Conservation (phyloP, 1,139 yeast species). For the Suhomyces bokatorum region DNA sequence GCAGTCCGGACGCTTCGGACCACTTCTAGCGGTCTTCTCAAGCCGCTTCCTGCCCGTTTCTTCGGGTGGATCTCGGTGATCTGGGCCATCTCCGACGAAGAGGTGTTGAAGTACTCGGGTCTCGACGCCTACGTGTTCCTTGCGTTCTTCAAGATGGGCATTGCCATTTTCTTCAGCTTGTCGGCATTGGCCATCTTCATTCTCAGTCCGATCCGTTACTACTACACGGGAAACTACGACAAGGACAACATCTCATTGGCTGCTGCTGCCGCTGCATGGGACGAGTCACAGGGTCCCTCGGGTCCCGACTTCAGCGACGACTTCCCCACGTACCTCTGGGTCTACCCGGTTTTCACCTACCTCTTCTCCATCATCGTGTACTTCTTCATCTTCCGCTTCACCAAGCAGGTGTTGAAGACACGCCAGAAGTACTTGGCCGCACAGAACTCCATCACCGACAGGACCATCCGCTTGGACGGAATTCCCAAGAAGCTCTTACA, state of each 20-base stretch:
- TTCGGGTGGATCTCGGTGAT: slow-evolving; percentile 46
- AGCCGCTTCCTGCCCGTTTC: slow-evolving; percentile 38
- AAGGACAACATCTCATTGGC: slow-evolving; percentile 32
- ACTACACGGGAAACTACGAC: slow-evolving; percentile 49
- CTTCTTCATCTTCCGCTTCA: slow-evolving; percentile 37
- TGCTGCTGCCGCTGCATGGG: no score
- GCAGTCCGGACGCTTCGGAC: slow-evolving; percentile 49
- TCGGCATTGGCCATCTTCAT: slow-evolving; percentile 41
- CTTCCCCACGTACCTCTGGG: slow-evolving; percentile 33
- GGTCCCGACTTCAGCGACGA: slow-evolving; percentile 17
- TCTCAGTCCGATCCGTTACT: slow-evolving; percentile 46
- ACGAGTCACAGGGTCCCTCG: no score
- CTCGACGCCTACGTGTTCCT: slow-evolving; percentile 49
- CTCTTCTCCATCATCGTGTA: slow-evolving; percentile 40
- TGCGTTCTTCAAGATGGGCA: slow-evolving; percentile 48
- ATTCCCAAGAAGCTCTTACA: slow-evolving; percentile 48
- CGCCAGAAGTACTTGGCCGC: slow-evolving; percentile 45
- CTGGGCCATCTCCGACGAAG: slow-evolving; percentile 41
- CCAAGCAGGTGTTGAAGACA: slow-evolving; percentile 38
- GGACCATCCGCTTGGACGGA: slow-evolving; percentile 48
- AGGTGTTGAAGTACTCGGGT: slow-evolving; percentile 42
- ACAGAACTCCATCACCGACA: slow-evolving; percentile 47
- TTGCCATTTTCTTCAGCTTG: slow-evolving; percentile 37
- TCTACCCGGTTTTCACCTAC: slow-evolving; percentile 45
- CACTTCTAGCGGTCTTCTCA: slow-evolving; percentile 27